Percentiles rank a stretch among this genome's conserved stretches.
These are phyloP conservation scores for Cyathus striatus DNA, from an alignment of 768 basidiomycete genomes.

Conservation along the genomic window DNA sequence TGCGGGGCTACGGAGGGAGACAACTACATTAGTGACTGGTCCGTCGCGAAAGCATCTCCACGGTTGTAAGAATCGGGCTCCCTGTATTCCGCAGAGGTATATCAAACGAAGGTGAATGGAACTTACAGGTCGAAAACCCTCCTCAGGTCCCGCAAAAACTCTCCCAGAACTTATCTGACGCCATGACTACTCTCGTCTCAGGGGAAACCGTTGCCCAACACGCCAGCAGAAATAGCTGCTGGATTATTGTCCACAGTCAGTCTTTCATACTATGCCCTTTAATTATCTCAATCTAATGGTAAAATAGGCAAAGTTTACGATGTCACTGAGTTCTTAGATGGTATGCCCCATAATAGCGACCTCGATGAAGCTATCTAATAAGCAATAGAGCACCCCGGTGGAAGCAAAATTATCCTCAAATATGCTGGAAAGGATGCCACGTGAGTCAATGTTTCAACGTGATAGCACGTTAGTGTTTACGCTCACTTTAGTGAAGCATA, in stretches of 20 bases:
- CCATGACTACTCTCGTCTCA: slow-evolving; percentile 11
- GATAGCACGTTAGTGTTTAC: not conserved
- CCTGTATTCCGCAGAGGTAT: not conserved
- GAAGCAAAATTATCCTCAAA: slow-evolving; percentile 79
- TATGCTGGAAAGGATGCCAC: slow-evolving; percentile 90
- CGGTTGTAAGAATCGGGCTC: not conserved
- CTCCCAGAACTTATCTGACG: not conserved
- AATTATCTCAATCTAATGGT: not conserved
- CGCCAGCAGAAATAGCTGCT: slow-evolving; percentile 27
- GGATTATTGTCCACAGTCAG: slow-evolving; percentile 78
- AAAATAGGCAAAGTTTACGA: slow-evolving; percentile 66
- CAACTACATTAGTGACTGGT: not conserved
- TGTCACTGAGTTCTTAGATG: slow-evolving; percentile 73
- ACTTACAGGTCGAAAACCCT: not conserved
- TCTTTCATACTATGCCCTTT: not conserved
- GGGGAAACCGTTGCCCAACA: slow-evolving; percentile 25
- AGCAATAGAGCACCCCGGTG: slow-evolving; percentile 63
- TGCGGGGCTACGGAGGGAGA: not conserved
- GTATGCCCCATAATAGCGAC: slow-evolving; percentile 24
- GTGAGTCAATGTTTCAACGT: slow-evolving; percentile 30
- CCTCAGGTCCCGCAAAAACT: not conserved
- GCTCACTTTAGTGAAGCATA: slow-evolving; percentile 55
- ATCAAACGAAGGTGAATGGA: not conserved
- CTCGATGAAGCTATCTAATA: not conserved
- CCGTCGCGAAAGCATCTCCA: not conserved